phyloP scores from a whole-genome alignment of 768 basidiomycete species.

The Lentinula raphanica region DNA sequence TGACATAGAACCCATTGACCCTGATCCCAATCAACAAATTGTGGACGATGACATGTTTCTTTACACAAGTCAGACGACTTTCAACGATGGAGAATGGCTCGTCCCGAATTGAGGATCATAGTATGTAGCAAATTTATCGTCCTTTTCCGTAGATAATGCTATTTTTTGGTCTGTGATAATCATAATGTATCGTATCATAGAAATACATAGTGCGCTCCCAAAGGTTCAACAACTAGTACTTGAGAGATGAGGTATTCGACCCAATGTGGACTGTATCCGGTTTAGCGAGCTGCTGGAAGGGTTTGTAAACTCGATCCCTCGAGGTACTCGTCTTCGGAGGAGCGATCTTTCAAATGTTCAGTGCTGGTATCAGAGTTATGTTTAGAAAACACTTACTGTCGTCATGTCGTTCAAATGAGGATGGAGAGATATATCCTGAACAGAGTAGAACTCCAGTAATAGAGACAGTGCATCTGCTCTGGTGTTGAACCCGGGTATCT shows the following conservation, averaged over 20 bases:
- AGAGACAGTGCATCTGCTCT: slow-evolving; percentile 59
- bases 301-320: slow-evolving; percentile 35
- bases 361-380: slow-evolving; percentile 1
- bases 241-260: not conserved
- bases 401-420: slow-evolving; percentile 47
- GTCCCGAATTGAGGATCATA: too few relatives aligned
- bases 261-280: not conserved
- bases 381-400: slow-evolving; percentile 40
- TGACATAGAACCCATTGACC: not conserved
- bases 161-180: too few relatives aligned
- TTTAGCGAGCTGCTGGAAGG: slow-evolving; percentile 27
- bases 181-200: too few relatives aligned
- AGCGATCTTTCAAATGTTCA: slow-evolving; percentile 32
- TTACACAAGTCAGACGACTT: too few relatives aligned
- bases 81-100: not conserved
- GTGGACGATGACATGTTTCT: too few relatives aligned
- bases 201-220: too few relatives aligned
- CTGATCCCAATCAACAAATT: too few relatives aligned
- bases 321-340: slow-evolving; percentile 36
- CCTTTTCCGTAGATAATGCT: too few relatives aligned
- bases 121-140: too few relatives aligned
- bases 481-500: not conserved
- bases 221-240: not conserved
- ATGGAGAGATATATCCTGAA: slow-evolving; percentile 48
- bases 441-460: slow-evolving; percentile 67